Base-by-base conservation (phyloP, 805 yeast genomes). In the Candida sonorensis region DNA sequence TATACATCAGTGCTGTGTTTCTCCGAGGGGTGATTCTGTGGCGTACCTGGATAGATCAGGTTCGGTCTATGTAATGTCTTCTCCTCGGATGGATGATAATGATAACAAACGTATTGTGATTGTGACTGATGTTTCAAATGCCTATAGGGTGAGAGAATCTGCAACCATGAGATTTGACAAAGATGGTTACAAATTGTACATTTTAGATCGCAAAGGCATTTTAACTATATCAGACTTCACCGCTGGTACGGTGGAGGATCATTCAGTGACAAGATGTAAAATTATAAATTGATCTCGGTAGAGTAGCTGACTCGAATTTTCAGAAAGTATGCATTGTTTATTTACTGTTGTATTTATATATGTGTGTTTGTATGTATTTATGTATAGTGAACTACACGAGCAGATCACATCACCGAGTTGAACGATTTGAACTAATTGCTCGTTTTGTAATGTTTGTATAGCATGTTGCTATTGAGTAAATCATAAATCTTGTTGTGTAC, bases 1-100 rank as follows among this genome's bases (percentile, higher is more conserved):
- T 5, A 81, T 87, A 36, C 94, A 88, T 52, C 66, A 67, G 27
- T 73, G 80, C 35, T 77, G 79, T 15, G 68, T 83, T 1, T 82
- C 94, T 3, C 95, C 96, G 2, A 63, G 95, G 15, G 88, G 92
- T 19, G 94, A 87, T 50, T 80, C 92, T 0, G 66, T 86, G 18
- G 94, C 90, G 3, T 80, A 83, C 44, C 57, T 87, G 14, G 92
- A 82, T 50, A 73, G 83, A 38, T 76, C 75, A 34, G 97, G 97
- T 0, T 63, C 74, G 2, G 77, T 87, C 0, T 85, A 72, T 45
- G 62, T 86, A 24, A 71, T 82, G 55, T 65, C 76, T 10, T 70
- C 84, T 2, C 79, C 82, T 0, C 57, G 68, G 15, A 67, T 72
- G 45, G 67, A 72, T 54, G 69, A 69, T 36, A 66, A 64, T 38